Conservation (phyloP, 768 basidiomycete species). For the Pleurotus djamor region DNA sequence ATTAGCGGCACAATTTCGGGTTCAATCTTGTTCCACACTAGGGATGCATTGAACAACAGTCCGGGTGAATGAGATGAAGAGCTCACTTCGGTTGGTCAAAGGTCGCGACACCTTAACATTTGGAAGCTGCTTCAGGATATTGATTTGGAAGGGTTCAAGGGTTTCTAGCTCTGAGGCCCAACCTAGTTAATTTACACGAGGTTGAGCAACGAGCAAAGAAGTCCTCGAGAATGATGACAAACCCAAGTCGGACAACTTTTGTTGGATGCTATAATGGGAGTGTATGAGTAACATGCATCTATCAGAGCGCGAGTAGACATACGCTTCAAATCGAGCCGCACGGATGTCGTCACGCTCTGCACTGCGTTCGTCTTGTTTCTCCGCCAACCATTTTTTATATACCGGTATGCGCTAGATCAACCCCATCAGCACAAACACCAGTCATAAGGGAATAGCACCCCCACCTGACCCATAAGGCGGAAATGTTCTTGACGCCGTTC, state of each 20-base stretch:
- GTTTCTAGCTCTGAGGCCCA: neutral
- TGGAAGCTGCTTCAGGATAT: neutral
- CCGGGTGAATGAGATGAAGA: neutral
- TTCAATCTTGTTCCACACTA: neutral
- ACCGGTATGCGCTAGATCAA: neutral
- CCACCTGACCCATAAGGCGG: neutral
- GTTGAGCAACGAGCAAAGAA: neutral
- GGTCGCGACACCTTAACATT: neutral
- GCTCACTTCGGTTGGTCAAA: neutral
- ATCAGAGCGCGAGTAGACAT: neutral
- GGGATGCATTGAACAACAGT: neutral
- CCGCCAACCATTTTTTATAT: neutral
- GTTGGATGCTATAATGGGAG: neutral
- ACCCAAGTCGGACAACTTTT: neutral
- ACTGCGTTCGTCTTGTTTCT: neutral
- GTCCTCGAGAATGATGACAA: neutral
- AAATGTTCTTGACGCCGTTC: neutral
- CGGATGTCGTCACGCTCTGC: neutral
- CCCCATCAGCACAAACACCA: neutral
- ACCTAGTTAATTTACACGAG: neutral
- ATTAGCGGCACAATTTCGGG: neutral
- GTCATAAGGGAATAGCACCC: neutral
- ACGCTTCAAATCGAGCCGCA: neutral
- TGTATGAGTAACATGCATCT: neutral
- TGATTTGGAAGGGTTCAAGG: neutral